A percentile compares a stretch with the other conserved stretches of the same genome.
phyloP scores from a whole-genome alignment of 345 rosid genomes.

The Boechera stricta region DNA sequence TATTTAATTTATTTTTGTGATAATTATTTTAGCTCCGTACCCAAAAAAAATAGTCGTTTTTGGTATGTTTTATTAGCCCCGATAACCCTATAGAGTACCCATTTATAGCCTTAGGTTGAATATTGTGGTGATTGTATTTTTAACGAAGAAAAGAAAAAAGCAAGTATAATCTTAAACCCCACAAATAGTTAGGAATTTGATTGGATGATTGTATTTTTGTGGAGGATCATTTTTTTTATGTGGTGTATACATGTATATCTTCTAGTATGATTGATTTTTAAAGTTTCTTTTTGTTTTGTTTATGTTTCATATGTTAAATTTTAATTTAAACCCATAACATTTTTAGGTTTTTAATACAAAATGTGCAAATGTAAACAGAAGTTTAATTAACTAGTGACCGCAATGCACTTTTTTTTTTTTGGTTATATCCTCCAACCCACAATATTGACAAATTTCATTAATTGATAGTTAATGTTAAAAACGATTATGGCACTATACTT shows the following conservation, averaged over 20 bases:
- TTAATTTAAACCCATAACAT: background rate
- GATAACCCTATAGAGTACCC: background rate
- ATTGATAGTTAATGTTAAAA: background rate
- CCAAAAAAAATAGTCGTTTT: background rate
- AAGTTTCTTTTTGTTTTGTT: background rate
- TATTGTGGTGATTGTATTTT: background rate
- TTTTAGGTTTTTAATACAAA: background rate
- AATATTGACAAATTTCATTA: background rate
- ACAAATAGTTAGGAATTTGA: background rate
- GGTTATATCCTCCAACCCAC: background rate
- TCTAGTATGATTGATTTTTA: background rate
- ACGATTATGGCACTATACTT: background rate
- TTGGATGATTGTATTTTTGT: background rate
- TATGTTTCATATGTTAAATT: background rate
- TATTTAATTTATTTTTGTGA: background rate
- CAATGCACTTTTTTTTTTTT: background rate
- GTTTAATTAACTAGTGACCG: background rate
- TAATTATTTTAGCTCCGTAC: background rate
- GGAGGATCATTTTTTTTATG: background rate
- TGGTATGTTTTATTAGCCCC: background rate
- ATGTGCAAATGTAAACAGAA: background rate
- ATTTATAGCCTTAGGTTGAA: background rate
- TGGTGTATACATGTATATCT: background rate
- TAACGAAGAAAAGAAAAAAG: background rate
- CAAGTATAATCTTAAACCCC: background rate